Base-by-base conservation (phyloP, 208 protist species). In the Acanthamoeba royreba region DNA sequence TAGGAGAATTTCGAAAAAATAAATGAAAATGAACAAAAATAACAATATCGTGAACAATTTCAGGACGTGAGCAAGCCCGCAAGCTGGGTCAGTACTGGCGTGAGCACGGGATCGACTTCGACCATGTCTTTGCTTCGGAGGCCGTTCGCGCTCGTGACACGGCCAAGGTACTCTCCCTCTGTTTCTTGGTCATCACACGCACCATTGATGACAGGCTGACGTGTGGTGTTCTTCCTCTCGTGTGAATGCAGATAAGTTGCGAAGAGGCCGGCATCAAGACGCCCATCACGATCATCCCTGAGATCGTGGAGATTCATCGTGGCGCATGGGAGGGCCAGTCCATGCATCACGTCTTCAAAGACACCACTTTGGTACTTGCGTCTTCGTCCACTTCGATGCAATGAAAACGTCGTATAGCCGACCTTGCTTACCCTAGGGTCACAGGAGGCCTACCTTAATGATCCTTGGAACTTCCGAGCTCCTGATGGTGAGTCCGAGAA, bases 231-330 rank as follows among this genome's bases (percentile, higher is more conserved):
- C 11, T 28, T 66, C 11, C 5, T 66, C 55, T 4, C 11, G 11
- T 25, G 5, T 28, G 9, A 17, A 28, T 66, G 4, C 7, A 55
- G 77, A 49, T 86, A 13, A 55, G 45, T 45, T 86, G 77, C 43
- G 77, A 53, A 3, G 77, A n/a, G 45, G 77, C 77, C 46, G 77
- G 77, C 4, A 86, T 86, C 43, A 13, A 49, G 46, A 22, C 43
- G 3, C 43, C 77, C 77, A 86, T 86, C 77, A 86, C 77, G n/a
- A 49, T 58, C 25, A 42, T 31, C 11, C 45, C 42, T 4, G 77
- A 86, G n/a, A 86, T 86, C 25, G 77, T 86, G 77, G 77, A 86
- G 46, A 86, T 86, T 28, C 42, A 43, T 45, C 77, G 77, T 40
- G 77, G 77, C 7, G 77, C 47, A 13, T 86, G 77, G 42, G 77